Evolutionary conservation across 169 alveolate species (phyloP).

Genomic region (Eimeria tenella): DNA sequence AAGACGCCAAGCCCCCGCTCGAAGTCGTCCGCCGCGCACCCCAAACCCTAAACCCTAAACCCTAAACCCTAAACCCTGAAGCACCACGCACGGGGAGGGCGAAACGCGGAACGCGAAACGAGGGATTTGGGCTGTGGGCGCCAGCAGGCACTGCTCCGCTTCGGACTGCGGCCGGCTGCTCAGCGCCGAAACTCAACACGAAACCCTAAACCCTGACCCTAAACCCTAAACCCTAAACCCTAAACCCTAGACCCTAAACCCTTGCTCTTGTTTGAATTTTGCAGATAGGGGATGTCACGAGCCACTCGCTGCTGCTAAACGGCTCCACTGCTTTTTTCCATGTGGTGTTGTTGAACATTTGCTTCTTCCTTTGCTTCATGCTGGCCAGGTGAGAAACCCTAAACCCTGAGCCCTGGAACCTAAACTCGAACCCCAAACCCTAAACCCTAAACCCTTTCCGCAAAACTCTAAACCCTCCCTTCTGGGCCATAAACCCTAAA

Average conservation of each 20-base stretch:
- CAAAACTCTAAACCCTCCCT: not conserved
- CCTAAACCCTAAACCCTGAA: not conserved
- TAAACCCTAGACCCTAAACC: not conserved
- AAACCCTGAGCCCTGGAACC: not conserved
- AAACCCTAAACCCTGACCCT: not conserved
- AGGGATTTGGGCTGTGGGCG: too few species aligned
- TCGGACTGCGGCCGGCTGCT: too few species aligned
- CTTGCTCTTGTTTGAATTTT: too few species aligned
- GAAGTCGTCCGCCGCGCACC: slow-evolving; percentile 39
- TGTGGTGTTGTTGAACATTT: slow-evolving; percentile 55
- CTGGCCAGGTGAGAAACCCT: slow-evolving; percentile 54
- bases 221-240: not conserved
- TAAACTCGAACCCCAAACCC: not conserved
- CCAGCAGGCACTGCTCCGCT: too few species aligned
- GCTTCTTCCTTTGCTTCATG: slow-evolving; percentile 77
- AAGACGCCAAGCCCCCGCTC: slow-evolving; percentile 57
- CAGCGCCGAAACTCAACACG: too few species aligned
- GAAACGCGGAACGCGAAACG: not conserved
- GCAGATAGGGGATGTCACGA: slow-evolving; percentile 67
- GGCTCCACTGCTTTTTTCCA: slow-evolving; percentile 70
- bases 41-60: not conserved
- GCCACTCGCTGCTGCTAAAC: slow-evolving; percentile 51
- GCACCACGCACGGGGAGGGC: not conserved
- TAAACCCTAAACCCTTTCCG: not conserved
- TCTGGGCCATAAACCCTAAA: not conserved